Percentiles rank a stretch among this genome's conserved stretches.
These are phyloP conservation scores for Chrysopogon serrulatus DNA, from an alignment of 176 grass and related monocot species.

Conservation along the genomic window DNA sequence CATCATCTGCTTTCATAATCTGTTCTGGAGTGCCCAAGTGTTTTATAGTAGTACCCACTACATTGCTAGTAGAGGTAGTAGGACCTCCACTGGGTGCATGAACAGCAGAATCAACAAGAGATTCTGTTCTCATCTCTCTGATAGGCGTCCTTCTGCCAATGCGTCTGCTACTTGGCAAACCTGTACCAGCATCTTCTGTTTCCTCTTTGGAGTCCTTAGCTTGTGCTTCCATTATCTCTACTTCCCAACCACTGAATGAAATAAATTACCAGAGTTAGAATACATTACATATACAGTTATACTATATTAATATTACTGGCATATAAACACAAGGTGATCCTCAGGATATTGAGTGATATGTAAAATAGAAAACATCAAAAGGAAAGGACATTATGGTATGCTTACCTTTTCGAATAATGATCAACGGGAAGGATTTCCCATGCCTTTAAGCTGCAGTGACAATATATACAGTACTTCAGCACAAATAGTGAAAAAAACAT, in stretches of 20 bases:
- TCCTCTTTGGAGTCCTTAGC: slow-evolving; percentile 78
- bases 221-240: slow-evolving; percentile 63
- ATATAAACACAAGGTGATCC: background rate
- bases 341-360: background rate
- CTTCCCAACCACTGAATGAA: slow-evolving; percentile 57
- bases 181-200: slow-evolving; percentile 28
- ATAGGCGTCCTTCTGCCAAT: slow-evolving; percentile 1
- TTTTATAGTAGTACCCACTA: slow-evolving; percentile 11
- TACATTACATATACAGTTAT: background rate
- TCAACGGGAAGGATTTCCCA: slow-evolving; percentile 63
- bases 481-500: background rate
- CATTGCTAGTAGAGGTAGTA: slow-evolving; percentile 6
- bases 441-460: slow-evolving; percentile 52
- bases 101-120: slow-evolving; percentile 19
- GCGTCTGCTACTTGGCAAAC: slow-evolving; percentile 8
- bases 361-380: background rate
- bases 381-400: background rate
- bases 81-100: background rate
- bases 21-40: slow-evolving; percentile 1
- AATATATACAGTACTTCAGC: slow-evolving; percentile 1
- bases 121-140: background rate
- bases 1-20: slow-evolving; percentile 26
- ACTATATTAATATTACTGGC: background rate
- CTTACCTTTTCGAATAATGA: slow-evolving; percentile 66
- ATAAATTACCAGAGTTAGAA: slow-evolving; percentile 14